Base-by-base conservation (phyloP, 2,329 filamentous ascomycete genomes). In the Aureobasidium leucospermi region DNA sequence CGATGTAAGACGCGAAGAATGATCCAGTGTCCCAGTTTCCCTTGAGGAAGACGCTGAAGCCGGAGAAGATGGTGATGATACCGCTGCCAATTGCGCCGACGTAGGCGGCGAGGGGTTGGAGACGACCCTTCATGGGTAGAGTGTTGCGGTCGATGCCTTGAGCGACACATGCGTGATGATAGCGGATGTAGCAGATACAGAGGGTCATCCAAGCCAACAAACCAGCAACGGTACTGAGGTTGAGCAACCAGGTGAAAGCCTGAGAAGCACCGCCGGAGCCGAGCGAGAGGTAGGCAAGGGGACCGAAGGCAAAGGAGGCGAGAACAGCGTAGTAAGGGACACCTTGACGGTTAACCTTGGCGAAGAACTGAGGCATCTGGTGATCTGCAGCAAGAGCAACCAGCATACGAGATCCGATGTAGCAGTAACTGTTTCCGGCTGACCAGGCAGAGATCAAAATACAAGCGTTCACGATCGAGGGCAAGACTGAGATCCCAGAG, bases 401-500 rank as follows among this genome's bases (percentile, higher is more conserved):
- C 4, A 86, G 73, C 36, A 83, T 81, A 48, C 84, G 78, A 0
- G 83, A 84, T 31, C 82, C 83, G 1, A 81, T 75, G 42, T 73
- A 76, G 66, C 72, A 74, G 65, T 74, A 74, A 1, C 74, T 74
- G 65, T 90, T 90, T 0, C 81, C 84, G 0, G 86, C 79, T 0
- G 86, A 89, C 75, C 83, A 86, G 0, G 85, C 86, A 0, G 85
- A 86, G 0, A 85, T 87, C 64, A 91, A 78, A 64, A 93, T 85
- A 38, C 91, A 78, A 36, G 87, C 88, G 70, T 93, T 93, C 73
- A 93, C 84, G 58, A 92, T 81, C 6, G 83, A 84, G 0, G 87
- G 85, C 4, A 91, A 80, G 6, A 80, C 85, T 4, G 76, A 78
- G 60, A 91, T 85, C 0, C 85, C 84, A 2, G 87, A 88, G 32